Base-by-base conservation (phyloP, 2,329 filamentous ascomycete genomes). In the Aureobasidium sp. region DNA sequence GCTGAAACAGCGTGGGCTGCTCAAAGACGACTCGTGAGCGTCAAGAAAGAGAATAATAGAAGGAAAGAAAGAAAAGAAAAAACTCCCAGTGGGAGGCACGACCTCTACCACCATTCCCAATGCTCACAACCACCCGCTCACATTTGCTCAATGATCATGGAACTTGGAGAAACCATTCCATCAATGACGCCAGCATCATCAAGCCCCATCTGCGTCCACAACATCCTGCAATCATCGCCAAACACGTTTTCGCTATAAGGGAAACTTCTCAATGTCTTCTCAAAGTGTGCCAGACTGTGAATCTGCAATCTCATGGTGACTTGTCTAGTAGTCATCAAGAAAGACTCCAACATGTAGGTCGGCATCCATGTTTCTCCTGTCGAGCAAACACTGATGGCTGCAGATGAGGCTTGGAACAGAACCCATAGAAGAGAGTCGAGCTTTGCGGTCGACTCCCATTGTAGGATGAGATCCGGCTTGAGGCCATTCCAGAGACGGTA, bases 401-500 rank as follows among this genome's bases (percentile, higher is more conserved):
- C 57, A 29, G 57, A 51, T 17, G 44, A 60, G 17, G 57, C 44
- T 25, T 60, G 57, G 57, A 60, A 60, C 22, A 60, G 9, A 14
- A 60, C 20, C 57, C 57, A 60, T 2, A 60, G 36, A 12, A 60
- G 57, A 1, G 57, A 60, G 22, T 60, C 44, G 20, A 60, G 45
- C 15, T 51, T 49, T 36, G 57, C 57, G 17, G 27, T 36, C 1
- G 57, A 22, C 20, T 60, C 57, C 57, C 57, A 60, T 20, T 41
- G 36, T 17, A 41, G 22, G 15, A 60, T 60, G 17, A 60, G 36
- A 25, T 60, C 57, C 25, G 44, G 44, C n/a, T 60, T 60, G n/a
- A 60, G 45, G 11, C 57, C 57, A n/a, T 60, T 60, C 57, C 57
- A 60, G 22, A 60, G 34, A 27, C 57, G 57, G 27, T 60, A 60